Conservation (phyloP, 2,329 filamentous ascomycete species). For the Daldinia sp. region DNA sequence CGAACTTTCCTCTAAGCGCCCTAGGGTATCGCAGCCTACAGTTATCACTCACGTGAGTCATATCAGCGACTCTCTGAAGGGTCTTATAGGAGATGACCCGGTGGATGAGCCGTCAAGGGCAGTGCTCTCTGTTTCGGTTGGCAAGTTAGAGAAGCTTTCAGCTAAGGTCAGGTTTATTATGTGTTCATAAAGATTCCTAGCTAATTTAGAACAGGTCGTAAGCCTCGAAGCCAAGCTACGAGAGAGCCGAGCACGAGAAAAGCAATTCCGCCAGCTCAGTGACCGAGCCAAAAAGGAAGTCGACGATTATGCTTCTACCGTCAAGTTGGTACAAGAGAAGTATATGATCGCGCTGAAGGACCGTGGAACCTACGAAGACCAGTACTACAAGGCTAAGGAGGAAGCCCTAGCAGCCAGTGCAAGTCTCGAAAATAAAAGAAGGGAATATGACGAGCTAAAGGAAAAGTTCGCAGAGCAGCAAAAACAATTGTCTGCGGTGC, state of each 20-base stretch:
- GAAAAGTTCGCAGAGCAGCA: conserved; percentile 55
- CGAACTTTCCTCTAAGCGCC: conserved; percentile 51
- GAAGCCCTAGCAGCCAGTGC: conserved; percentile 53
- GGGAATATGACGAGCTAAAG: conserved; percentile 56
- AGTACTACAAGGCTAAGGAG: conserved; percentile 55
- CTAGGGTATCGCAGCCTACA: conserved; percentile 48
- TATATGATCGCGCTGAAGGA: conserved; percentile 59
- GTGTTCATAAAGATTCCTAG: conserved; percentile 14
- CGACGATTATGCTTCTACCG: conserved; percentile 60
- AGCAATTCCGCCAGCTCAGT: conserved; percentile 57
- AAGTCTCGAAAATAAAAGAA: conserved; percentile 54
- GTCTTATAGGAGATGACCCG: conserved; percentile 46
- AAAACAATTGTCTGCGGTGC: conserved; percentile 54
- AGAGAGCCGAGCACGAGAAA: conserved; percentile 52
- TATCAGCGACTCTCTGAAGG: conserved; percentile 51
- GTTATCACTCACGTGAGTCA: conserved; percentile 46
- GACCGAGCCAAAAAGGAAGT: conserved; percentile 59
- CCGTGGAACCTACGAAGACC: conserved; percentile 55
- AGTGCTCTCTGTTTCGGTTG: conserved; percentile 48
- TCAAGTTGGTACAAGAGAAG: conserved; percentile 59
- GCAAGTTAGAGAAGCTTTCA: conserved; percentile 51
- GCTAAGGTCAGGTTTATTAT: conserved; percentile 45
- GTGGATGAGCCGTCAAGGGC: conserved; percentile 42
- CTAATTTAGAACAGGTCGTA: conserved; percentile 50
- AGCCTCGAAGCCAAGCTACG: conserved; percentile 54